A percentile compares a stretch with the other conserved stretches of the same genome.
Evolutionary conservation across 2,329 filamentous ascomycete species (phyloP).

Genomic region (Botrytis deweyae): DNA sequence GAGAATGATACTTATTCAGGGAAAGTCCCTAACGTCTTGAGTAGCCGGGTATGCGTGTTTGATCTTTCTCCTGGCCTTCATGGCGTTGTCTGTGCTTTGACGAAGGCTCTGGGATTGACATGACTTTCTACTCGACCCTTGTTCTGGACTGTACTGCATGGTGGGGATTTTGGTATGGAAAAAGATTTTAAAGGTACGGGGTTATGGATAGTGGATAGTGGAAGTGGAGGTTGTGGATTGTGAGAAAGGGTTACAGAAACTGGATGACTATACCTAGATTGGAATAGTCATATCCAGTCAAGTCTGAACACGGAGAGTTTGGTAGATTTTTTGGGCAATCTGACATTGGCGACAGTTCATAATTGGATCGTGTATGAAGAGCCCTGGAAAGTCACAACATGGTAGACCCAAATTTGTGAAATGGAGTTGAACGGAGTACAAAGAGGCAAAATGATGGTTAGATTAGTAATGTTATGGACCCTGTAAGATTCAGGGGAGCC

Average conservation of each 20-base stretch:
- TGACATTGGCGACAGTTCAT: neutral
- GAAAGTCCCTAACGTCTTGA: constrained; percentile 28
- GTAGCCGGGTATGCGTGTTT: constrained; percentile 21
- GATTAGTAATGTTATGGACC: constrained; percentile 6
- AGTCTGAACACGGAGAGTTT: neutral
- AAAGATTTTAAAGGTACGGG: neutral
- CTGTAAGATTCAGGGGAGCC: constrained; percentile 3
- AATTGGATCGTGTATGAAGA: neutral
- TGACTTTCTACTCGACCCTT: neutral
- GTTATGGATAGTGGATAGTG: neutral
- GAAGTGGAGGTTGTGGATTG: neutral
- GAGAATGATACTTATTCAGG: constrained; percentile 27
- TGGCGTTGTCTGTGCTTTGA: constrained; percentile 29
- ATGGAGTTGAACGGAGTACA: neutral
- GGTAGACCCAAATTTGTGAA: neutral
- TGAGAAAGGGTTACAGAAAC: neutral
- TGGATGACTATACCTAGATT: neutral
- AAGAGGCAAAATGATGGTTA: neutral
- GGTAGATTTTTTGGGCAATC: neutral
- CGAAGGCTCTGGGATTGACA: neutral
- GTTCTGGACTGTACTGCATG: neutral
- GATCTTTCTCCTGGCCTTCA: constrained; percentile 23
- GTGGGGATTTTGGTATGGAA: neutral
- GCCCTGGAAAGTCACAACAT: neutral
- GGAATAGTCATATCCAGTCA: neutral